A percentile compares a stretch with the other conserved stretches of the same genome.
Evolutionary conservation across 768 basidiomycete species (phyloP).

Genomic region (Zangia roseola): DNA sequence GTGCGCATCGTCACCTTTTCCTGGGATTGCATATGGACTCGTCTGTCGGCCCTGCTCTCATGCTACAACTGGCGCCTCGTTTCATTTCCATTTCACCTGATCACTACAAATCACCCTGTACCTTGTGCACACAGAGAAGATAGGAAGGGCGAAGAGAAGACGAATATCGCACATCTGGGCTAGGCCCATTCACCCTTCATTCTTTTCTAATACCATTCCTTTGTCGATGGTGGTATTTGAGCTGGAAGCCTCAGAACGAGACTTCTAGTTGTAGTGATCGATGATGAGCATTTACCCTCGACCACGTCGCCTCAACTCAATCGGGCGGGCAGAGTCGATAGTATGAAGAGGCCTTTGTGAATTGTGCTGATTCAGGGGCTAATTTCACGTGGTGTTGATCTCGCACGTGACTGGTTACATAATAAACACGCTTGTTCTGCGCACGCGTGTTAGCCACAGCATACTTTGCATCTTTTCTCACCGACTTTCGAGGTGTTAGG

Average conservation of each 20-base stretch:
- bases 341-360: too few species aligned
- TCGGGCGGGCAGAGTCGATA: too few species aligned
- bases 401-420: slow-evolving; percentile 31
- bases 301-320: too few species aligned
- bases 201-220: slow-evolving; percentile 30
- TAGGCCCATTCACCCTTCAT: not conserved
- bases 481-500: slow-evolving; percentile 47
- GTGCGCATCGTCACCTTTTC: slow-evolving; percentile 18
- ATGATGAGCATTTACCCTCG: too few species aligned
- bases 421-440: slow-evolving; percentile 29
- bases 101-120: too few species aligned
- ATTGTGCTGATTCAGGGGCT: too few species aligned
- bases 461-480: not conserved
- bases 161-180: too few species aligned
- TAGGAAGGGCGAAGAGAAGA: too few species aligned
- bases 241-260: too few species aligned
- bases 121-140: too few species aligned
- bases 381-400: slow-evolving; percentile 30
- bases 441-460: slow-evolving; percentile 19
- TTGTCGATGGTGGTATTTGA: slow-evolving; percentile 14
- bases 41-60: slow-evolving; percentile 4
- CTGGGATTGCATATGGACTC: slow-evolving; percentile 16
- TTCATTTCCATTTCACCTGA: not conserved
- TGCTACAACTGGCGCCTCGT: not conserved
- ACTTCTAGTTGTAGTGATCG: too few species aligned